Evolutionary conservation across 164 flowering plant genomes (phyloP), one percentile per base, ranked within the genome.

Genomic region (Vitis rotundifolia): DNA sequence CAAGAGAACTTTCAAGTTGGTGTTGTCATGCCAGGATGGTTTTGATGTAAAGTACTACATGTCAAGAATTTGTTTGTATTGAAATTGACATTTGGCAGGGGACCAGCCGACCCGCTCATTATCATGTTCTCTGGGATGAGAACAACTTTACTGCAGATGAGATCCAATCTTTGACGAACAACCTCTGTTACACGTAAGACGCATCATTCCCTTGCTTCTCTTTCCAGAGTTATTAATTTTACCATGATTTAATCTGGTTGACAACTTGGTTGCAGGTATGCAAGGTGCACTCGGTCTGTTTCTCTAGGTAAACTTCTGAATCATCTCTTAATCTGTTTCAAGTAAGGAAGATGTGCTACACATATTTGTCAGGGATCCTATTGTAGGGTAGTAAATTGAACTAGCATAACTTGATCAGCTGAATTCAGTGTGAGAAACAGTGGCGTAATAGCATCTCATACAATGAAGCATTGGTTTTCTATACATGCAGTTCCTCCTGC

Each of bases 121-220:
- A 91, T 69, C 93, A 91, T 81, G 89, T 91, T 58, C 82, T 89
- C 3, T 87, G 85, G 86, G 96, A 89, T 70, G 96, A 91, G 69
- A 91, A 91, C 79, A 83, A 85, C 50, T 91, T 91, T 62, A 75
- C 84, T 8, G 88, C 97, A 2, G 97, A 91, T 80, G 88, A 73
- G 48, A 68, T 91, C n/a, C 93, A 91, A 59, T 71, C 86, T 18
- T 77, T 91, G 31, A 91, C 93, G 1, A 88, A 89, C 73, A 88
- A 91, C 60, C 80, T 91, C 11, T 91, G 93, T 69, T 91, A 89
- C 63, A 90, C 93, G 86, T 90, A 83, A 67, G 79, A 15, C 0
- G 11, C 0, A 4, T 18, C 2, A 11, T 64, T 64, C 26, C 2
- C 49, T 65, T 22, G 55, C 16, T 26, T 16, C 59, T 8, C 31